These are phyloP conservation scores for Amanita muscaria DNA, from an alignment of 768 basidiomycete species.

Conservation along the genomic window DNA sequence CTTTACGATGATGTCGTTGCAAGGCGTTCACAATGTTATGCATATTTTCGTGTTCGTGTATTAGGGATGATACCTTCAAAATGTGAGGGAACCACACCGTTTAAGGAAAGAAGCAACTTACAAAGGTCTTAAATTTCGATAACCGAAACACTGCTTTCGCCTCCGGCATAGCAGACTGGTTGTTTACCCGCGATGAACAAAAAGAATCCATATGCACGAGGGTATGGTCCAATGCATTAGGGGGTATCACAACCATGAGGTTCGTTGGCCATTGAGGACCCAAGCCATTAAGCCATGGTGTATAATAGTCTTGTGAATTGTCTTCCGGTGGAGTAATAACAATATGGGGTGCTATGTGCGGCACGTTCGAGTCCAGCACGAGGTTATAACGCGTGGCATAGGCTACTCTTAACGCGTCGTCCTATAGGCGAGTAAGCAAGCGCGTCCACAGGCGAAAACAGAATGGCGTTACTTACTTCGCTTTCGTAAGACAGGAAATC, in stretches of 20 bases:
- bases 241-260: constrained; percentile 23
- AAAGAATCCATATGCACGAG: neutral
- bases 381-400: constrained; percentile 20
- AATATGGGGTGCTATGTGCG: constrained; percentile 38
- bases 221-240: constrained; percentile 3
- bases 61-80: constrained; percentile 12
- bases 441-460: constrained; percentile 7
- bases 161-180: neutral
- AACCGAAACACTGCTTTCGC: constrained; percentile 22
- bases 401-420: constrained; percentile 7
- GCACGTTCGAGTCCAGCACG: constrained; percentile 34
- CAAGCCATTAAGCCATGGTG: constrained; percentile 27
- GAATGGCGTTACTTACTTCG: constrained; percentile 1
- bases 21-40: constrained; percentile 24
- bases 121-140: constrained; percentile 22
- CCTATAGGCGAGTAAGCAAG: neutral
- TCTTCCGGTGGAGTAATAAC: constrained; percentile 42
- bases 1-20: constrained; percentile 30
- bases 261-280: constrained; percentile 25
- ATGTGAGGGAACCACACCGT: neutral
- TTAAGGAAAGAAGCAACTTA: constrained; percentile 12
- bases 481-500: too few relatives aligned
- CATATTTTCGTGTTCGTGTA: constrained; percentile 22
- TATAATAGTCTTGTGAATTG: constrained; percentile 24
- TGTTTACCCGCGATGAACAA: neutral